A percentile compares a stretch with the other conserved stretches of the same genome.
These are phyloP conservation scores for Xenosphaeropsis pyriputrescens DNA, from an alignment of 2,329 filamentous ascomycete species.

Conservation along the genomic window DNA sequence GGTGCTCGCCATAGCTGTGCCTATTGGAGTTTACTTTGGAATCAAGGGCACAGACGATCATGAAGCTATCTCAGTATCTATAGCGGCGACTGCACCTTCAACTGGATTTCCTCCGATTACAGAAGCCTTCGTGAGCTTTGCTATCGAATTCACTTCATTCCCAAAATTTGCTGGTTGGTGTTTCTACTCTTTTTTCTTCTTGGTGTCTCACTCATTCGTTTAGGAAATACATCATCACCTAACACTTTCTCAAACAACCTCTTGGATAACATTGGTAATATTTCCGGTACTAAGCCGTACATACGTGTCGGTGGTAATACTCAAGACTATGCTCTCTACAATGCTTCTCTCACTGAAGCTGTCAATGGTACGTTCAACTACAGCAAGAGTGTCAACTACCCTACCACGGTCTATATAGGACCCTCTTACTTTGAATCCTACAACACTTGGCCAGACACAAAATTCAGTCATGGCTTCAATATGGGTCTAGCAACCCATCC, in stretches of 20 bases:
- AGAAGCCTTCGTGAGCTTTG: conserved; percentile 34
- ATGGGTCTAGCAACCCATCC: conserved; percentile 26
- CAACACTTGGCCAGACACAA: conserved; percentile 34
- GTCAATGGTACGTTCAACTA: conserved; percentile 36
- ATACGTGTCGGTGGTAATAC: conserved; percentile 54
- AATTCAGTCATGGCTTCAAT: conserved; percentile 49
- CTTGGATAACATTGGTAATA: conserved; percentile 36
- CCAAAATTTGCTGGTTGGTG: conserved; percentile 30
- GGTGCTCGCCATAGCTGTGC: too few species aligned
- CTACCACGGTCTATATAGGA: conserved; percentile 43
- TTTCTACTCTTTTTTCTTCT: neutral
- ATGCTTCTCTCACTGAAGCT: conserved; percentile 31
- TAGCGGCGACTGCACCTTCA: neutral
- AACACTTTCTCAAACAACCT: conserved; percentile 47
- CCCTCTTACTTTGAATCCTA: conserved; percentile 50
- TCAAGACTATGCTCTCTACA: conserved; percentile 48
- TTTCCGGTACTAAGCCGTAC: conserved; percentile 40
- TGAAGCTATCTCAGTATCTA: neutral
- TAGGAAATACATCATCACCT: conserved; percentile 35
- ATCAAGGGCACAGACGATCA: too few species aligned
- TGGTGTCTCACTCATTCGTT: neutral
- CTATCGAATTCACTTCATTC: conserved; percentile 35
- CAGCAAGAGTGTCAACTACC: conserved; percentile 38
- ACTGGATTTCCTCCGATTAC: conserved; percentile 8
- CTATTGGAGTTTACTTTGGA: too few species aligned